phyloP scores from a whole-genome alignment of 2,329 filamentous ascomycete species.

The Penicillium sp. region DNA sequence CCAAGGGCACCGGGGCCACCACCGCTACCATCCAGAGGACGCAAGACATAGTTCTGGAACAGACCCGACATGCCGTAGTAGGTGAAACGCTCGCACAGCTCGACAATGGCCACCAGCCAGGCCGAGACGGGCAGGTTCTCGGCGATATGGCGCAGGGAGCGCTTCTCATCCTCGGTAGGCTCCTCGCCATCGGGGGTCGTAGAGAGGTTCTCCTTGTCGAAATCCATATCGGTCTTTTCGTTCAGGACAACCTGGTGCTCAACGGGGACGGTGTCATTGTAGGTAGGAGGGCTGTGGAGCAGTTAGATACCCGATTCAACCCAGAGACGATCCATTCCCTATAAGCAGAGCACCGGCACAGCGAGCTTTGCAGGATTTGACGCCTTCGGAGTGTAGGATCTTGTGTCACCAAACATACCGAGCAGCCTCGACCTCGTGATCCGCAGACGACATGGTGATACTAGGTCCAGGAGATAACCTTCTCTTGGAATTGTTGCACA shows the following conservation, averaged over 20 bases:
- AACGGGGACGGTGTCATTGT: slow-evolving; percentile 23
- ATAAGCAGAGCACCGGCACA: not conserved
- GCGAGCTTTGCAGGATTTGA: not conserved
- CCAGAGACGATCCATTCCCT: not conserved
- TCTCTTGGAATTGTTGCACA: slow-evolving; percentile 1
- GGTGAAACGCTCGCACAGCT: slow-evolving; percentile 61
- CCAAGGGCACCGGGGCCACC: slow-evolving; percentile 47
- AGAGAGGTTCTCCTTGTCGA: slow-evolving; percentile 35
- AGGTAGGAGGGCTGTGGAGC: not conserved
- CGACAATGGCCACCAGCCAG: slow-evolving; percentile 60
- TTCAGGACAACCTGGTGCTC: slow-evolving; percentile 24
- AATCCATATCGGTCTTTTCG: slow-evolving; percentile 28
- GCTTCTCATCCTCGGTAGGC: slow-evolving; percentile 56
- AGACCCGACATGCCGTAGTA: slow-evolving; percentile 59
- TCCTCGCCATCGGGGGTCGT: slow-evolving; percentile 52
- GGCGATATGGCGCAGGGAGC: slow-evolving; percentile 54
- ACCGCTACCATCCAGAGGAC: slow-evolving; percentile 41
- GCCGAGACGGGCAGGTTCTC: slow-evolving; percentile 59
- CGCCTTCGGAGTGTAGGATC: not conserved
- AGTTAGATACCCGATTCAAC: not conserved
- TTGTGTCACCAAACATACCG: slow-evolving; percentile 22
- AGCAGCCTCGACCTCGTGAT: slow-evolving; percentile 32
- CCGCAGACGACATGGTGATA: slow-evolving; percentile 27
- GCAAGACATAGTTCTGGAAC: slow-evolving; percentile 60
- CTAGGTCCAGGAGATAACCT: slow-evolving; percentile 7